A percentile compares a stretch with the other conserved stretches of the same genome.
Evolutionary conservation across 1,284 basidiomycete species (phyloP).

Genomic region (Trametes versicolor): DNA sequence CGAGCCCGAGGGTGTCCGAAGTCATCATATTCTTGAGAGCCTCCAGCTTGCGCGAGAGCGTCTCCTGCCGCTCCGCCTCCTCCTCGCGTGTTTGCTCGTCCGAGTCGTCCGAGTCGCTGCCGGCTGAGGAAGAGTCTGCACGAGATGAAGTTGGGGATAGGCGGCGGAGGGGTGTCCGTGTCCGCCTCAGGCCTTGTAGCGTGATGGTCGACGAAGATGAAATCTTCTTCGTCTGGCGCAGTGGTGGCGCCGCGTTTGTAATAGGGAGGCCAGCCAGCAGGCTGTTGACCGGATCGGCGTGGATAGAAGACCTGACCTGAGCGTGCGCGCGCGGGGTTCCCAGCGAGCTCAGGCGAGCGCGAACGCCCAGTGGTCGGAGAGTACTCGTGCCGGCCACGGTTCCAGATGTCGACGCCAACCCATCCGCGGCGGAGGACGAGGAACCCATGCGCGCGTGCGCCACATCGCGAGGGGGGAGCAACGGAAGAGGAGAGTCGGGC

Average conservation of each 20-base stretch:
- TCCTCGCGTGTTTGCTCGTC: slow-evolving; percentile 70
- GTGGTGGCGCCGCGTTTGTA: not conserved
- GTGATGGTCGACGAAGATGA: slow-evolving; percentile 76
- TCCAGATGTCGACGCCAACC: slow-evolving; percentile 24
- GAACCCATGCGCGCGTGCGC: slow-evolving; percentile 21
- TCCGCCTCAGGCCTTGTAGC: slow-evolving; percentile 58
- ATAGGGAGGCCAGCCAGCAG: slow-evolving; percentile 48
- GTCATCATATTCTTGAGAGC: slow-evolving; percentile 77
- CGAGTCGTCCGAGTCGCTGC: slow-evolving; percentile 47
- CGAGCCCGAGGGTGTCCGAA: slow-evolving; percentile 74
- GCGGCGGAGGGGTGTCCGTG: slow-evolving; percentile 51
- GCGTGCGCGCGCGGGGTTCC: slow-evolving; percentile 42
- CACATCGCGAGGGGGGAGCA: slow-evolving; percentile 24
- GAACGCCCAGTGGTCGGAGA: slow-evolving; percentile 61
- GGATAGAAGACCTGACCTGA: slow-evolving; percentile 19
- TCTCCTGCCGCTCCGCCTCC: slow-evolving; percentile 75
- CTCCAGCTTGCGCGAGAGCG: slow-evolving; percentile 69
- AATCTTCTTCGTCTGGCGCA: slow-evolving; percentile 57
- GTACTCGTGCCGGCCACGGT: slow-evolving; percentile 33
- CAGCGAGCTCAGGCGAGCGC: slow-evolving; percentile 75
- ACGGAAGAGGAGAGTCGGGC: slow-evolving; percentile 29
- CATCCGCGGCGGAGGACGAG: slow-evolving; percentile 21
- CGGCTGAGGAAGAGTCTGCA: slow-evolving; percentile 37
- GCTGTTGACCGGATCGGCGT: slow-evolving; percentile 22
- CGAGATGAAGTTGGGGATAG: slow-evolving; percentile 61